Evolutionary conservation across 2,329 filamentous ascomycete genomes (phyloP).

Genomic region (Trichoderma guizhouense): DNA sequence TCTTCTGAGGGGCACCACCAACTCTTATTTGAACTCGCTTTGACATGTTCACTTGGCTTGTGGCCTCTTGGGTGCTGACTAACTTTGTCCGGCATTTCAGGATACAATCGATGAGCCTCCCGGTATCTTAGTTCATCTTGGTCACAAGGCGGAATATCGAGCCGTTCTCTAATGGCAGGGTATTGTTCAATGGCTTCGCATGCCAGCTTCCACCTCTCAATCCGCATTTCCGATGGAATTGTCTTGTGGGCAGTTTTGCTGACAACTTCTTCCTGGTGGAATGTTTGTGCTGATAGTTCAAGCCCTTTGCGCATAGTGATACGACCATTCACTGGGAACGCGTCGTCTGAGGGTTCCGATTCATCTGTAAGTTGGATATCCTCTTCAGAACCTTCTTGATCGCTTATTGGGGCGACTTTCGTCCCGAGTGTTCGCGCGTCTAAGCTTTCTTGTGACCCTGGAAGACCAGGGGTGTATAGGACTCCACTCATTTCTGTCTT

Average conservation of each 20-base stretch:
- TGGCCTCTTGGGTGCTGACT: not conserved
- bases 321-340: not conserved
- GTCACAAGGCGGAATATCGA: not conserved
- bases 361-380: not conserved
- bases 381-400: not conserved
- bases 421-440: not conserved
- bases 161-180: not conserved
- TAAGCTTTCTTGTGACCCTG: not conserved
- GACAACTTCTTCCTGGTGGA: not conserved
- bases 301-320: not conserved
- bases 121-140: not conserved
- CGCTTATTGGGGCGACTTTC: not conserved
- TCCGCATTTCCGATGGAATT: not conserved
- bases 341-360: not conserved
- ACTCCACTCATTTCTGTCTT: slow-evolving; percentile 10
- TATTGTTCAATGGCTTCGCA: not conserved
- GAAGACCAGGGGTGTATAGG: not conserved
- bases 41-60: not conserved
- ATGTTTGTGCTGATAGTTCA: not conserved
- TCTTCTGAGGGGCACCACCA: slow-evolving; percentile 15
- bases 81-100: not conserved
- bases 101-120: not conserved
- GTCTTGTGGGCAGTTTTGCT: not conserved
- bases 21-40: not conserved
- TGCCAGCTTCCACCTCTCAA: not conserved